Conservation (phyloP, 768 basidiomycete genomes). For the Paxillus involutus region DNA sequence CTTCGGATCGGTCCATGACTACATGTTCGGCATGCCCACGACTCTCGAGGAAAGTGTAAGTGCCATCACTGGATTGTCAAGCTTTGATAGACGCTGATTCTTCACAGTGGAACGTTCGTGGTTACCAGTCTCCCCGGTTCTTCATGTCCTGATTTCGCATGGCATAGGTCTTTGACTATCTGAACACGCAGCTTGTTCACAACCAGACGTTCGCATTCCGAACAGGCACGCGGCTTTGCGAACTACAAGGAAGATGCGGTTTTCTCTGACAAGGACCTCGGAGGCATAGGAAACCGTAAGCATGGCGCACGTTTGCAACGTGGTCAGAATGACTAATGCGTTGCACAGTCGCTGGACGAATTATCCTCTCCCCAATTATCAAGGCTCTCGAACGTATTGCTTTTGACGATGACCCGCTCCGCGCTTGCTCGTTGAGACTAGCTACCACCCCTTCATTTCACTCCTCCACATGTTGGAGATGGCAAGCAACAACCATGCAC, state of each 20-base stretch:
- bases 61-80: slow-evolving; percentile 7
- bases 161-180: slow-evolving; percentile 69
- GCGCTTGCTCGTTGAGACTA: slow-evolving; percentile 70
- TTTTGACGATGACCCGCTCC: slow-evolving; percentile 74
- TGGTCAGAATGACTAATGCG: not conserved
- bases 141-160: slow-evolving; percentile 12
- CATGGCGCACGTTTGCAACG: not conserved
- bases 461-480: slow-evolving; percentile 76
- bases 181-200: slow-evolving; percentile 75
- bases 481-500: slow-evolving; percentile 47
- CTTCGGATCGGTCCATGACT: slow-evolving; percentile 64
- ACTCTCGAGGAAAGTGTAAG: slow-evolving; percentile 65
- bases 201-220: slow-evolving; percentile 80
- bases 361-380: slow-evolving; percentile 70
- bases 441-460: slow-evolving; percentile 87
- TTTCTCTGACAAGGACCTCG: slow-evolving; percentile 62
- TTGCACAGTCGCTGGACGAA: slow-evolving; percentile 72
- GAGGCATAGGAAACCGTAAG: slow-evolving; percentile 77
- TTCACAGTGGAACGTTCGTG: slow-evolving; percentile 70
- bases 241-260: slow-evolving; percentile 78
- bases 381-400: slow-evolving; percentile 73
- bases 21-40: slow-evolving; percentile 63
- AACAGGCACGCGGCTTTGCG: slow-evolving; percentile 70
- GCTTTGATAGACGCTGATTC: slow-evolving; percentile 10
- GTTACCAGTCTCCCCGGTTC: not conserved